phyloP scores from a whole-genome alignment of 768 basidiomycete species.

The Postia placenta region DNA sequence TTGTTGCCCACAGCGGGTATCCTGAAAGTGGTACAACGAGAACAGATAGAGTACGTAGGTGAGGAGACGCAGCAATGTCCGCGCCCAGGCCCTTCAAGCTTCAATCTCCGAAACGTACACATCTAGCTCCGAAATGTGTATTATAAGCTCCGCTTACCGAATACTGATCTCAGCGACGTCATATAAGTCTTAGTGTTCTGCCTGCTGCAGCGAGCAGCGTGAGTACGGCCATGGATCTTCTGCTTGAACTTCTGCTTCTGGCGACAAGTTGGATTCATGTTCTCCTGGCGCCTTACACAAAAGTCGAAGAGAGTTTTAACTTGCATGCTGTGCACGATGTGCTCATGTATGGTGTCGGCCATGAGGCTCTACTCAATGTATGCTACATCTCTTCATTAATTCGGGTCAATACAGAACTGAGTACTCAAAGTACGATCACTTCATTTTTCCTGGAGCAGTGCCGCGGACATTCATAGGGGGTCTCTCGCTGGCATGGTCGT shows the following conservation, averaged over 20 bases:
- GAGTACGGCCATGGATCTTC: constrained; percentile 25
- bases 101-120: too few relatives aligned
- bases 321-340: constrained; percentile 89
- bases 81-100: too few relatives aligned
- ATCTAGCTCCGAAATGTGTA: too few relatives aligned
- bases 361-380: constrained; percentile 42
- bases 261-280: constrained; percentile 59
- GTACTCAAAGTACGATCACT: constrained; percentile 75
- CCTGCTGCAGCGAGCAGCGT: neutral
- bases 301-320: constrained; percentile 97
- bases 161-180: neutral
- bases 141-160: neutral
- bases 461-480: constrained; percentile 86
- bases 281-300: constrained; percentile 79
- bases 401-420: neutral
- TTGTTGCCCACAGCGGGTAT: too few relatives aligned
- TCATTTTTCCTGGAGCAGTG: constrained; percentile 81
- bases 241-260: constrained; percentile 47
- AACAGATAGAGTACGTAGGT: too few relatives aligned
- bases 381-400: constrained; percentile 16
- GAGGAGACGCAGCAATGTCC: too few relatives aligned
- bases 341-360: constrained; percentile 61
- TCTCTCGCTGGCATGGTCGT: constrained; percentile 54
- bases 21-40: too few relatives aligned
- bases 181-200: neutral